Base-by-base conservation (phyloP, 2,329 filamentous ascomycete species). In the Sphaceloma murrayae region DNA sequence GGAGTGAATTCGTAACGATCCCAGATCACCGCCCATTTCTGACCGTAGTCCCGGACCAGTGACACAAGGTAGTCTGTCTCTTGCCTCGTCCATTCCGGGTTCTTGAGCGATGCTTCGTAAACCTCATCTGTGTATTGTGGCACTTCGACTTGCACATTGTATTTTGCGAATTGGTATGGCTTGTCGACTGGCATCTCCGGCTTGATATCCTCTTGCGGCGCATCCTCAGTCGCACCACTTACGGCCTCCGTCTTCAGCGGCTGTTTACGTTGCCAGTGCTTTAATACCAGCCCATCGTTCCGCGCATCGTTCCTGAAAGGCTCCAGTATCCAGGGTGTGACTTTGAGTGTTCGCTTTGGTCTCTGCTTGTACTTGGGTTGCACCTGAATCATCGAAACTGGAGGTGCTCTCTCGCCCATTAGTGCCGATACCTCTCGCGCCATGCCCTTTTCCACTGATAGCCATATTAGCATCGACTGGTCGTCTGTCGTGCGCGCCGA, bases 51-150 rank as follows among this genome's bases (percentile, higher is more conserved):
- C 46, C 73, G 73, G 10, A 78, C 84, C 26, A 89, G 61, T 2
- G 76, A 68, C 59, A 96, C 74, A 50, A 98, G 65, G 58, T 95
- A 95, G 59, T 95, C 87, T 6, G 91, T 98, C 65, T 98, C 91
- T 55, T 91, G 82, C 56, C 82, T 85, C 10, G 83, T 81, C 91
- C 91, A 98, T 54, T 89, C 80, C 10, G 77, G 69, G 57, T 72
- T 82, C 54, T 78, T 74, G 40, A 98, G 65, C 49, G 82, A 77
- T 46, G 77, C 72, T 48, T 80, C 75, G 64, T 98, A 98, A 60
- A 94, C 82, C 50, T 88, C 85, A 51, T 93, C 82, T 49, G 77
- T 86, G 63, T 96, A 96, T 48, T 79, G 73, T 1, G 88, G 85
- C 26, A 87, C 72, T 3, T 82, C 74, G 10, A 89, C 76, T 51